phyloP scores from a whole-genome alignment of 805 yeast genomes.

The Cyberlindnera lachancei region DNA sequence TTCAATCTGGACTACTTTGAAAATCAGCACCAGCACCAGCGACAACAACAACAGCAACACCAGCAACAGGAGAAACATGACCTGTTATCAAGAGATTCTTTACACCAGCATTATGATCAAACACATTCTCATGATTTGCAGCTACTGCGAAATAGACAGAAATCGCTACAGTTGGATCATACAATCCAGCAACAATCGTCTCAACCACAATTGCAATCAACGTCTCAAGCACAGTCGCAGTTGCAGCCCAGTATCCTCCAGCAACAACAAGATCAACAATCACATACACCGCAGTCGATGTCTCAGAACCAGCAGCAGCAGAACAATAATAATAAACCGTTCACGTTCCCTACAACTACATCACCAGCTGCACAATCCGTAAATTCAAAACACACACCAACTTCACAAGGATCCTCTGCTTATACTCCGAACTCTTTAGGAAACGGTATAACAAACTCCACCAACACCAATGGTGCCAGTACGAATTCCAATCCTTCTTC shows the following conservation, averaged over 20 bases:
- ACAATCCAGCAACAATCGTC: too few relatives aligned
- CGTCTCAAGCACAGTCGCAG: too few relatives aligned
- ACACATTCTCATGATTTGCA: too few relatives aligned
- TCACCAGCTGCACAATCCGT: slow-evolving; percentile 1
- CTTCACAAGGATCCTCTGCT: slow-evolving; percentile 2
- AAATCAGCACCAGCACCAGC: slow-evolving; percentile 1
- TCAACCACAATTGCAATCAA: not conserved
- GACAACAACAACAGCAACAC: slow-evolving; percentile 1
- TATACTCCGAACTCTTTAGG: slow-evolving; percentile 1
- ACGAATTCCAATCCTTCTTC: slow-evolving; percentile 3
- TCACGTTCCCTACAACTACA: slow-evolving; percentile 1
- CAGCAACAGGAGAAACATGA: not conserved
- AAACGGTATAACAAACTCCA: too few relatives aligned
- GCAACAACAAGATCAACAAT: not conserved
- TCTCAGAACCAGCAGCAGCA: not conserved
- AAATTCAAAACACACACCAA: slow-evolving; percentile 1
- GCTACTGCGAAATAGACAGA: too few relatives aligned
- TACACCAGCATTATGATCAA: too few relatives aligned
- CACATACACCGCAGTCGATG: too few relatives aligned
- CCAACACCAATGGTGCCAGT: too few relatives aligned
- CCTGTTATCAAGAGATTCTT: too few relatives aligned
- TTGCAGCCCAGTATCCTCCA: too few relatives aligned
- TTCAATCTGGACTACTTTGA: slow-evolving; percentile 24
- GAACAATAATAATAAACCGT: not conserved
- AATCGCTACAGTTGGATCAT: too few relatives aligned